phyloP scores from a whole-genome alignment of 2,329 filamentous ascomycete species.

The Fusarium oligoseptatum region DNA sequence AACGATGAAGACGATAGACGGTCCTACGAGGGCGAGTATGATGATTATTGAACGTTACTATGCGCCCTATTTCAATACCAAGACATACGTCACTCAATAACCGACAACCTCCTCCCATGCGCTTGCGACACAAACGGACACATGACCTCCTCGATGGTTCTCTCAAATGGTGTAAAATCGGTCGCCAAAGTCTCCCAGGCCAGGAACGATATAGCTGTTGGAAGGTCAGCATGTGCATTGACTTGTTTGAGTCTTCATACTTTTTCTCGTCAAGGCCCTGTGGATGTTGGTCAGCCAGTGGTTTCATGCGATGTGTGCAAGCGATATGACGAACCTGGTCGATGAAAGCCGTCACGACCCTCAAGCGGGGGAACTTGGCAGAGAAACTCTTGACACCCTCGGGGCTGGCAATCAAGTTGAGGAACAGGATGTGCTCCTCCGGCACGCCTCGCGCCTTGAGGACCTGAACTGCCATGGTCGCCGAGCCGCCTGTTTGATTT shows the following conservation, averaged over 20 bases:
- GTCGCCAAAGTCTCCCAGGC: constrained; percentile 95
- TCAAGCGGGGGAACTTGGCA: constrained; percentile 86
- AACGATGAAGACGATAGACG: constrained; percentile 66
- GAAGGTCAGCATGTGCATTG: constrained; percentile 51
- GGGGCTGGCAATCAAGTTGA: constrained; percentile 97
- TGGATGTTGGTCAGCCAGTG: constrained; percentile 33
- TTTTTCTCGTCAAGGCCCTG: constrained; percentile 96
- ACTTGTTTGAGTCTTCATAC: constrained; percentile 62
- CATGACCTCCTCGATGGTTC: constrained; percentile 24
- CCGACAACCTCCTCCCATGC: constrained; percentile 27
- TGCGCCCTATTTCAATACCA: constrained; percentile 37
- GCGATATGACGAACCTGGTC: constrained; percentile 71
- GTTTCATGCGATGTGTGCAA: constrained; percentile 12
- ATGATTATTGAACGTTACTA: constrained; percentile 63
- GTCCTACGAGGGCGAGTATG: constrained; percentile 67
- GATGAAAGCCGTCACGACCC: constrained; percentile 95
- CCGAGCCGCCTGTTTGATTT: constrained; percentile 79
- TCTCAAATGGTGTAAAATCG: constrained; percentile 89
- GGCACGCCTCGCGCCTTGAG: constrained; percentile 91
- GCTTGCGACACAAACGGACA: constrained; percentile 24
- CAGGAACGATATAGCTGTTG: constrained; percentile 90
- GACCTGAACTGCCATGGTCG: constrained; percentile 96
- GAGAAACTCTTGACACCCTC: constrained; percentile 92
- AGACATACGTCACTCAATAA: constrained; percentile 30
- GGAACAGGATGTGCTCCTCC: constrained; percentile 93